Percentiles rank a stretch among this genome's conserved stretches.
Evolutionary conservation across 2,329 filamentous ascomycete genomes (phyloP).

Genomic region (Pyrenochaeta sp.): DNA sequence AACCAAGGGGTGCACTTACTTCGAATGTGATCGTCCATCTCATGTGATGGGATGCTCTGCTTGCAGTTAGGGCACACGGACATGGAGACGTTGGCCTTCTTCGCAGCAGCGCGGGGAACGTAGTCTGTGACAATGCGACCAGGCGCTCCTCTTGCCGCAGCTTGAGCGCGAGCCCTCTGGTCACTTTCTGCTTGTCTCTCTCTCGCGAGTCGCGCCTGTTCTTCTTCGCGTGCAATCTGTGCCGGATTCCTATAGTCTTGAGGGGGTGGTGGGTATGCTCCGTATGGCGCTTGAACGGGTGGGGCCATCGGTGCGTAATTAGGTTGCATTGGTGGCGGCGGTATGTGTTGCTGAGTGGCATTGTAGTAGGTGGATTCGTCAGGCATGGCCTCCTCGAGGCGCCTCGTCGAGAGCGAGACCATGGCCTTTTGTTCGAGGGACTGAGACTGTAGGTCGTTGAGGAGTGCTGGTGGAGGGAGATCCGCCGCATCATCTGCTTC

Average conservation of each 20-base stretch:
- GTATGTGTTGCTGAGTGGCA: slow-evolving; percentile 40
- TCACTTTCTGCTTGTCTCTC: slow-evolving; percentile 58
- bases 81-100: slow-evolving; percentile 70
- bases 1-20: slow-evolving; percentile 61
- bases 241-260: slow-evolving; percentile 42
- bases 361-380: slow-evolving; percentile 65
- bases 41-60: slow-evolving; percentile 84
- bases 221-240: slow-evolving; percentile 47
- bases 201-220: slow-evolving; percentile 48
- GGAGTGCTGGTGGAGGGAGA: slow-evolving; percentile 85
- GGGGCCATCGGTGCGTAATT: slow-evolving; percentile 39
- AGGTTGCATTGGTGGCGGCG: slow-evolving; percentile 37
- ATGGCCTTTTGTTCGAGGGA: slow-evolving; percentile 95
- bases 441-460: slow-evolving; percentile 91
- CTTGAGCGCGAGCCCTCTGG: slow-evolving; percentile 78
- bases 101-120: slow-evolving; percentile 81
- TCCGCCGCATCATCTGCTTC: slow-evolving; percentile 87
- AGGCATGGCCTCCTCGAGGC: slow-evolving; percentile 95
- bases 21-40: slow-evolving; percentile 91
- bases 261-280: slow-evolving; percentile 35
- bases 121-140: slow-evolving; percentile 91
- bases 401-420: slow-evolving; percentile 82
- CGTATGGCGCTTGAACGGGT: slow-evolving; percentile 39
- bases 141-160: slow-evolving; percentile 74
- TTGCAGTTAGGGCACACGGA: slow-evolving; percentile 92